Percentiles rank a stretch among this genome's conserved stretches.
These are phyloP conservation scores for Fusarium xylarioides DNA, from an alignment of 2,329 filamentous ascomycete species.

Conservation along the genomic window DNA sequence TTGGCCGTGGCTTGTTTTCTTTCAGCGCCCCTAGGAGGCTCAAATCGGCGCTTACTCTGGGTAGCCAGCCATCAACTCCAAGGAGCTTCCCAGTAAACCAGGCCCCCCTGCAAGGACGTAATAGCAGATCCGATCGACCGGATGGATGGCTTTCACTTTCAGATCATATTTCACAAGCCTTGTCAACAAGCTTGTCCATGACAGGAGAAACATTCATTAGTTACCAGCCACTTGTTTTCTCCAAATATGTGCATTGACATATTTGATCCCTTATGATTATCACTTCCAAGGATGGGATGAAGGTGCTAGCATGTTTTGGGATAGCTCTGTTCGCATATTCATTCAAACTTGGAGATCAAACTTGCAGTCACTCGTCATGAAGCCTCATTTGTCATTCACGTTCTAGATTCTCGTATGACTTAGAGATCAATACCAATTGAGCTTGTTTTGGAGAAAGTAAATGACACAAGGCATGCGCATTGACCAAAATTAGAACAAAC, in stretches of 20 bases:
- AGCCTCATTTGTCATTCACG: conserved; percentile 7
- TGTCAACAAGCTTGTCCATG: neutral
- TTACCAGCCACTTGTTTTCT: neutral
- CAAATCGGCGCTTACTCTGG: conserved; percentile 38
- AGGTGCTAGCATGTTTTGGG: neutral
- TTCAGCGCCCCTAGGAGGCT: conserved; percentile 29
- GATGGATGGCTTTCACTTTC: conserved; percentile 17
- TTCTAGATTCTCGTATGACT: conserved; percentile 9
- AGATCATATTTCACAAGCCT: conserved; percentile 25
- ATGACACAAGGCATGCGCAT: neutral
- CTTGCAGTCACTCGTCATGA: neutral
- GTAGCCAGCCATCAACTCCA: conserved; percentile 23
- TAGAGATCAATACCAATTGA: neutral
- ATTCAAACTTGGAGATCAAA: neutral
- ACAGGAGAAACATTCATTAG: neutral
- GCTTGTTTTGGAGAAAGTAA: neutral
- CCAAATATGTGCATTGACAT: neutral
- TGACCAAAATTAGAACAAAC: conserved; percentile 14
- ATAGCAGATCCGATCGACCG: conserved; percentile 40
- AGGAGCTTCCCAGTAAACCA: conserved; percentile 22
- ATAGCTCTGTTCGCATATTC: neutral
- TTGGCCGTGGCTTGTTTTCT: conserved; percentile 5
- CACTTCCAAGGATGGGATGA: neutral
- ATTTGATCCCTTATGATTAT: neutral
- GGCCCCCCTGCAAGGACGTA: conserved; percentile 27